These are phyloP conservation scores for Astrothelium macrocarpum DNA, from an alignment of 495 filamentous ascomycete species.

Conservation along the genomic window DNA sequence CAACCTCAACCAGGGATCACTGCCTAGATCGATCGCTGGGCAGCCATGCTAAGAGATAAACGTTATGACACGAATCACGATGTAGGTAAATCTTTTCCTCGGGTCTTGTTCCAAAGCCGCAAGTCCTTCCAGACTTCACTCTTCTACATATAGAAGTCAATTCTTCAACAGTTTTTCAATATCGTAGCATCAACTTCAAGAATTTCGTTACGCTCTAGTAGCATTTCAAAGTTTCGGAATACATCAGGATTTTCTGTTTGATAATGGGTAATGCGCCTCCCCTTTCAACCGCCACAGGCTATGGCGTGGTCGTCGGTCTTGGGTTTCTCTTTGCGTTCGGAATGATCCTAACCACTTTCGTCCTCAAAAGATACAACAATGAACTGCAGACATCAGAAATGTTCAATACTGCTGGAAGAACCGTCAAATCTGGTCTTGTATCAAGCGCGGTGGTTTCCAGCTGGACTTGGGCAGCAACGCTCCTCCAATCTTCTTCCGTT, in stretches of 20 bases:
- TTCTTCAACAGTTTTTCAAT: too few relatives aligned
- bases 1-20: not conserved
- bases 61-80: not conserved
- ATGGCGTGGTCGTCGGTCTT: slow-evolving; percentile 31
- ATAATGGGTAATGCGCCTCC: slow-evolving; percentile 15
- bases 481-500: slow-evolving; percentile 75
- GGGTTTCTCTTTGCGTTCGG: slow-evolving; percentile 32
- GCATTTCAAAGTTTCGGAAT: too few relatives aligned
- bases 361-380: slow-evolving; percentile 60
- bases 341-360: slow-evolving; percentile 34
- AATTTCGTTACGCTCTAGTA: too few relatives aligned
- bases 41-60: not conserved
- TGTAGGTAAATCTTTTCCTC: slow-evolving; percentile 1
- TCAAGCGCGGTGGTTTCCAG: slow-evolving; percentile 89
- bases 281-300: slow-evolving; percentile 22
- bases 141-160: not conserved
- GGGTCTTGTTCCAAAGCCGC: not conserved
- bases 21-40: not conserved
- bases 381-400: slow-evolving; percentile 95
- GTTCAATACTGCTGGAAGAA: slow-evolving; percentile 90
- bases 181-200: too few relatives aligned
- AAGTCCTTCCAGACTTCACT: not conserved
- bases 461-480: slow-evolving; percentile 88
- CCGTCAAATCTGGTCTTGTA: slow-evolving; percentile 91
- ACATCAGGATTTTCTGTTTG: not conserved